Conservation (phyloP, 1,284 basidiomycete species). For the Puccinia hordei region DNA sequence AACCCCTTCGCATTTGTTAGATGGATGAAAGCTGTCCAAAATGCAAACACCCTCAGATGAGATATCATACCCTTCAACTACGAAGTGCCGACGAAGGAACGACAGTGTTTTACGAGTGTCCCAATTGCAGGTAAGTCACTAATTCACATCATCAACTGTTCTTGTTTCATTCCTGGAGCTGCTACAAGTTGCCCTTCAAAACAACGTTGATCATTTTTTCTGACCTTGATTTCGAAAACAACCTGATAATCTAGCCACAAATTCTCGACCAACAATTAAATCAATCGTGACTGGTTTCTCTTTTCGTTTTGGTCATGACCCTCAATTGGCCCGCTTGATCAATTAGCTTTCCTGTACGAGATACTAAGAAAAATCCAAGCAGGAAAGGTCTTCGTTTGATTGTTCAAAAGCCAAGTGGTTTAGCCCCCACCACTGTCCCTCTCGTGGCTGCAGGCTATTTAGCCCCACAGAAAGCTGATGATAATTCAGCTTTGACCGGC, state of each 20-base stretch:
- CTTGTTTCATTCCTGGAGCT: neutral
- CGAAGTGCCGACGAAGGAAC: conserved; percentile 61
- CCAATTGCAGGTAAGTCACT: conserved; percentile 57
- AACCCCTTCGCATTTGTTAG: conserved; percentile 62
- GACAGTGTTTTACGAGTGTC: conserved; percentile 60
- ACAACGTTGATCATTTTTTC: neutral
- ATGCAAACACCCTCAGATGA: conserved; percentile 64
- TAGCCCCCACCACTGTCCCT: too few relatives aligned
- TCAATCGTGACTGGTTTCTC: neutral
- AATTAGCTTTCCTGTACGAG: too few relatives aligned
- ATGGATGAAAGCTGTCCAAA: conserved; percentile 88
- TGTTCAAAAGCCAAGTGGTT: too few relatives aligned
- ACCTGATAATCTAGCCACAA: neutral
- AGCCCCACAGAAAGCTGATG: too few relatives aligned
- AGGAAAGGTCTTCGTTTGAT: too few relatives aligned
- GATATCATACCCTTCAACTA: conserved; percentile 62
- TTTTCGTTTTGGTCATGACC: neutral
- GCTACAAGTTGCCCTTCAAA: neutral
- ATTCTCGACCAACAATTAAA: conserved; percentile 32
- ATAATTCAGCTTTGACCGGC: too few relatives aligned
- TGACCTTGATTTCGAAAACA: neutral
- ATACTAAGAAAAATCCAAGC: too few relatives aligned
- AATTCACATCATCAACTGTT: neutral
- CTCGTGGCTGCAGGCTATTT: too few relatives aligned
- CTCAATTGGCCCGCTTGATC: too few relatives aligned